These are phyloP conservation scores for Aeminium ludgeri DNA, from an alignment of 495 filamentous ascomycete species.

Conservation along the genomic window DNA sequence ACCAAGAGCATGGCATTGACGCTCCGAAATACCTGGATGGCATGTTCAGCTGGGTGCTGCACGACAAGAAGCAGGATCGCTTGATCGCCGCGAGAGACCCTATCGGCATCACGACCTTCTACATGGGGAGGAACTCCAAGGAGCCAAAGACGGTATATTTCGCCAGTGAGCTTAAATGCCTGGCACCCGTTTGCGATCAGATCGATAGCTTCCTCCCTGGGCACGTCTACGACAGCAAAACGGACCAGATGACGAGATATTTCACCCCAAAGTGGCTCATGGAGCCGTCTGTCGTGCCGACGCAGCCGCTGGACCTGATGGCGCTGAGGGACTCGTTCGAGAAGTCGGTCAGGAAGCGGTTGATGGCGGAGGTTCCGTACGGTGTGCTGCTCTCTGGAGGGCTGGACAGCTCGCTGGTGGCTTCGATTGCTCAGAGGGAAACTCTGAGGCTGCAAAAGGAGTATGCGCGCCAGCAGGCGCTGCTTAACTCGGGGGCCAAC, in stretches of 20 bases:
- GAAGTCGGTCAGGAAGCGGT: slow-evolving; percentile 79
- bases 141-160: slow-evolving; percentile 82
- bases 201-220: slow-evolving; percentile 89
- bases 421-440: slow-evolving; percentile 87
- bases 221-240: slow-evolving; percentile 87
- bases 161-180: slow-evolving; percentile 87
- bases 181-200: slow-evolving; percentile 87
- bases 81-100: slow-evolving; percentile 88
- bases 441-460: slow-evolving; percentile 54
- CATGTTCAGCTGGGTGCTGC: slow-evolving; percentile 98
- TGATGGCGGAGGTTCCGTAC: slow-evolving; percentile 98
- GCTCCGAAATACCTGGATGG: slow-evolving; percentile 90
- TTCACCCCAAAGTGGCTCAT: slow-evolving; percentile 78
- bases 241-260: slow-evolving; percentile 63
- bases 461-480: slow-evolving; percentile 15
- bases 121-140: slow-evolving; percentile 72
- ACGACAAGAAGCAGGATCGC: slow-evolving; percentile 81
- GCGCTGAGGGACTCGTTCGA: slow-evolving; percentile 64
- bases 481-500: slow-evolving; percentile 9
- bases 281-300: slow-evolving; percentile 61
- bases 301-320: slow-evolving; percentile 66
- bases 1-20: slow-evolving; percentile 78
- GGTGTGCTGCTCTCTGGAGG: slow-evolving; percentile 91
- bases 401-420: slow-evolving; percentile 87
- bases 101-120: slow-evolving; percentile 94